Base-by-base conservation (phyloP, 164 flowering plant genomes). In the Aristolochia californica region DNA sequence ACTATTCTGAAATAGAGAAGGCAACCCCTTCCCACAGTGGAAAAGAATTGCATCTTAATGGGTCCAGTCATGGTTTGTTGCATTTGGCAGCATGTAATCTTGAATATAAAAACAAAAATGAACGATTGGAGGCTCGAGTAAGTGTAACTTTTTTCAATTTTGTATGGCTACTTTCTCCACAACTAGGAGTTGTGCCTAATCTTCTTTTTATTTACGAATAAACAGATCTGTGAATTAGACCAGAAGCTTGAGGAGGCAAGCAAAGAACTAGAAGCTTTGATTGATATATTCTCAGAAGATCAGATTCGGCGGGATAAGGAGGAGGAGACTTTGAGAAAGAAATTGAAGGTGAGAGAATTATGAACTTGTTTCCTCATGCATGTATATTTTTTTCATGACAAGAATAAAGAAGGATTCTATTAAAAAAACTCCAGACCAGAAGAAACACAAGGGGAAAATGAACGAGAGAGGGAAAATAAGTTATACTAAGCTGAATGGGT, bases 221-320 rank as follows among this genome's bases (percentile, higher is more conserved):
- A 2, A 24, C 77, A 91, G 98, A 69, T 83, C 26, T 27, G 70
- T 28, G 82, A 69, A 40, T 65, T 72, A 12, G 62, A 66, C 23
- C 54, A 47, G 43, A 84, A 82, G 66, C 60, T 80, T 22, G 83
- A 80, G 58, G 84, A 73, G 38, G 45, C 87, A 63, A 81, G 57
- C 65, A 84, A 71, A 75, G 97, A 90, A 59, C 95, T 86, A 55
- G 91, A 81, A 44, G 81, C 70, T 55, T 56, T 88, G 12, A 76
- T 86, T 15, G 88, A 83, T 53, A 74, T 85, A 27, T 79, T 86
- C 62, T 40, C 28, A 13, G 94, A 83, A 47, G 96, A 89, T 67
- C 82, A 88, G 62, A 78, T 69, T 17, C 77, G 83, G 9, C 75
- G 91, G 23, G 87, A 85, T 20, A 56, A 23, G 10, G 95, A 83